Evolutionary conservation across 140 eudicot species (phyloP).

Genomic region (Oenanthe javanica): DNA sequence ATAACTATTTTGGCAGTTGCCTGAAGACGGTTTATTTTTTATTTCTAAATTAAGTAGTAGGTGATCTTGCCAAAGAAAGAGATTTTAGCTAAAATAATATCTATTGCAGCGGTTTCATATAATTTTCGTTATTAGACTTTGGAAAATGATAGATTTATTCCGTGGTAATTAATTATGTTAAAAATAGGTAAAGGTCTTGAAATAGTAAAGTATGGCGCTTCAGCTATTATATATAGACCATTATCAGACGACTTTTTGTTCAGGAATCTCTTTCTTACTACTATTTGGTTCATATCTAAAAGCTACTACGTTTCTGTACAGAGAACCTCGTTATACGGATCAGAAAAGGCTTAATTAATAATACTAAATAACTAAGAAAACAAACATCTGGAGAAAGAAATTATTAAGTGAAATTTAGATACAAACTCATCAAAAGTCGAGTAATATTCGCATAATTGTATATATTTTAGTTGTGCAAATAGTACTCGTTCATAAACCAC

Average conservation of each 20-base stretch:
- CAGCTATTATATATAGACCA: background rate
- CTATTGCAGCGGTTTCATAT: background rate
- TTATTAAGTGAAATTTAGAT: background rate
- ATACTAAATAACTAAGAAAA: background rate
- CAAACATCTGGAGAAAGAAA: background rate
- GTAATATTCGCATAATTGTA: background rate
- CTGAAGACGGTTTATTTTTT: background rate
- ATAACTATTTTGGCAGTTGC: background rate
- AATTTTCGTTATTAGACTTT: background rate
- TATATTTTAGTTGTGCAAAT: background rate
- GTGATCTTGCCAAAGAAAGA: background rate
- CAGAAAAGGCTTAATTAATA: background rate
- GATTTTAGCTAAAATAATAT: background rate
- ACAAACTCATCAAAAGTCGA: background rate
- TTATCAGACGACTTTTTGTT: background rate
- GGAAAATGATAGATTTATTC: background rate
- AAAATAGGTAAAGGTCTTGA: background rate
- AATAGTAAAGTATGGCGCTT: background rate
- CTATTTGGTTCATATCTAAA: background rate
- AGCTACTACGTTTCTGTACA: background rate
- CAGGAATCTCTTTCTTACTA: background rate
- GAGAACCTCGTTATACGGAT: background rate
- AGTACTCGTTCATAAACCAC: constrained; percentile 11
- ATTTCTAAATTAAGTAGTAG: background rate
- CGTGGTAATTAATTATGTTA: background rate